Evolutionary conservation across 805 yeast species (phyloP), one percentile per base, ranked within the genome.

Genomic region (Danielozyma ontarioensis): DNA sequence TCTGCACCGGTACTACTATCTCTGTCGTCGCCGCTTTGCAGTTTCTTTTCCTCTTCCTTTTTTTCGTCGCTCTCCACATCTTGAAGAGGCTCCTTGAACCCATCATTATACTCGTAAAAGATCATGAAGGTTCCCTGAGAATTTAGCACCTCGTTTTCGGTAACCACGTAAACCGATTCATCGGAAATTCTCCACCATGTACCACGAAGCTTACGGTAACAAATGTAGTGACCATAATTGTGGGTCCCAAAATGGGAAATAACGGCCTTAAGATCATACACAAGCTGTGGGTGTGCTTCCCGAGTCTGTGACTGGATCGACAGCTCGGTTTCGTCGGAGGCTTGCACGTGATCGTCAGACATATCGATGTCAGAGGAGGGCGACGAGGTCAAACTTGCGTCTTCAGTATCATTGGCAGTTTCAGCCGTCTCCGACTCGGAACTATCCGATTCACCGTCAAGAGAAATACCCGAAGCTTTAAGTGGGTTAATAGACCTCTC

Each of bases 131-230:
- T 88, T 17, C 96, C 96, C 35, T 85, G 93, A 3, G 88, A 77
- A 11, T 69, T 68, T 36, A 86, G 61, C 1, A 88, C 97, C 51
- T 89, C 95, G 3, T 73, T 72, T 52, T 86, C 95, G 10, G 78
- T 73, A 3, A 86, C 87, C 21, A 84, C 71, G 39, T 86, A 78
- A 3, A 89, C 95, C 3, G 80, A 78, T 51, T 88, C 95, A 57
- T 93, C 98, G 46, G 93, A 82, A 13, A 89, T 81, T 53, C 96
- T 75, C 95, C 96, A 89, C 98, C 98, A 90, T 8, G 78, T 70
- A 2, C 89, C 93, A 44, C 95, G 74, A 37, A 64, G 72, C 49
- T 78, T 81, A 50, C 97, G 76, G 62, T 75, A 90, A 27, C 94
- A 87, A 40, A 90, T 84, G 53, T 90, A 90, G 57, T 90, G 98